A percentile compares a stretch with the other conserved stretches of the same genome.
phyloP scores from a whole-genome alignment of 1,139 yeast genomes.

The Hyphopichia pseudoburtonii region DNA sequence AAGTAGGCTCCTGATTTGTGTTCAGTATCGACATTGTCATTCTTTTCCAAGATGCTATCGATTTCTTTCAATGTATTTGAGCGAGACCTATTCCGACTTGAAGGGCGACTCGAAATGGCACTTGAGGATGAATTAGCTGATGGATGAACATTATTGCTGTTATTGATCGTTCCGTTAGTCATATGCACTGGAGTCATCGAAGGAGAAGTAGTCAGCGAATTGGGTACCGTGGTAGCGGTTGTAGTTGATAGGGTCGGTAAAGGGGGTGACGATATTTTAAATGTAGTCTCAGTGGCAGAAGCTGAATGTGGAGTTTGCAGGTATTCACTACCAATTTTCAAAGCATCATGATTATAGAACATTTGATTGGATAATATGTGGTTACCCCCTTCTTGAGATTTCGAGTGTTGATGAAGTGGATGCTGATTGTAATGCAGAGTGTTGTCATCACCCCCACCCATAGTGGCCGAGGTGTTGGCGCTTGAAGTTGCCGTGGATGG shows the following conservation, averaged over 20 bases:
- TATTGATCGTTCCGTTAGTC: background rate
- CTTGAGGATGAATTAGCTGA: constrained; percentile 1
- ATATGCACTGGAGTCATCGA: constrained; percentile 4
- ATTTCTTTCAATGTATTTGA: constrained; percentile 43
- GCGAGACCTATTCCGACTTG: constrained; percentile 26
- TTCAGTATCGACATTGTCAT: constrained; percentile 42
- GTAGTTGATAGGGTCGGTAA: constrained; percentile 9
- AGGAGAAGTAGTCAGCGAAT: constrained; percentile 16
- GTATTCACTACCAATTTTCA: constrained; percentile 1
- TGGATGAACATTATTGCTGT: too few relatives aligned
- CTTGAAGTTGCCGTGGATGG: background rate
- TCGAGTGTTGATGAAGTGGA: too few relatives aligned
- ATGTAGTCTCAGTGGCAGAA: constrained; percentile 26
- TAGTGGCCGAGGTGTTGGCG: background rate
- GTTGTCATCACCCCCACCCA: too few relatives aligned
- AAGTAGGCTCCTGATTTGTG: constrained; percentile 67
- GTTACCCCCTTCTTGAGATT: too few relatives aligned
- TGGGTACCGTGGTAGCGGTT: constrained; percentile 12
- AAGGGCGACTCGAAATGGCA: constrained; percentile 15
- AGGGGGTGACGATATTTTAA: constrained; percentile 19
- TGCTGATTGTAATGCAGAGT: too few relatives aligned
- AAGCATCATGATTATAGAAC: constrained; percentile 3
- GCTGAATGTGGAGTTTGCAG: constrained; percentile 18
- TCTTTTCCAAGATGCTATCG: constrained; percentile 40
- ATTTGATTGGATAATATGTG: too few relatives aligned